Evolutionary conservation across 345 rosid species (phyloP), one percentile per base, ranked within the genome.

Genomic region (Populus nigra): DNA sequence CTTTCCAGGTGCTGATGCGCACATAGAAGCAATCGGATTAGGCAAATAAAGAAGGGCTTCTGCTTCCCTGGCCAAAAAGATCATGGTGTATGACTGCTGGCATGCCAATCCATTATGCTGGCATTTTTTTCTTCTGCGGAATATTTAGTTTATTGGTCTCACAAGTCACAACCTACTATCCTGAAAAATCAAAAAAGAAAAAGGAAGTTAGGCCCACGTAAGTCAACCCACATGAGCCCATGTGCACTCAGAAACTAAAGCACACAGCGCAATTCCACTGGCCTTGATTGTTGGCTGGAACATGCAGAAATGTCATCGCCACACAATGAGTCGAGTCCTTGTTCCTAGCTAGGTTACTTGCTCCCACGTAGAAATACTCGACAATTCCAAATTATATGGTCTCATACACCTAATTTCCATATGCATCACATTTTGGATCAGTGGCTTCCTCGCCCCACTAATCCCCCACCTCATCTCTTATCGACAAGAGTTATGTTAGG

Each of bases 211-310:
- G 79, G 59, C 53, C 78, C 67, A 55, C 57, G 17, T 4, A 25
- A 39, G 79, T 68, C 79, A 68, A 76, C 78, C 79, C 79, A 38
- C 79, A 76, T 25, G 79, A 65, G 18, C 27, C 36, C 79, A 76
- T 76, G 79, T 76, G 79, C 79, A 55, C 9, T 53, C 38, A 7
- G 53, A 16, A 27, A 3, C 33, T 5, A 29, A 35, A 76, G 22
- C 50, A 22, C 1, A 45, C 6, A 65, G 27, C 13, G 25, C 73
- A 18, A 47, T 17, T 69, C 7, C 71, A 18, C 27, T 68, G n/a
- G 17, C 71, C 47, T 38, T 36, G 23, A 68, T 68, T 38, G 71
- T 55, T 57, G 75, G 67, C 43, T 38, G 23, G 11, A 73, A 73
- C 76, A 73, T 59, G 76, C 68, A 59, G 22, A 6, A 53, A 53